Percentiles rank a stretch among this genome's conserved stretches.
phyloP scores from a whole-genome alignment of 2,329 filamentous ascomycete species.

The Beauveria brongniartii region DNA sequence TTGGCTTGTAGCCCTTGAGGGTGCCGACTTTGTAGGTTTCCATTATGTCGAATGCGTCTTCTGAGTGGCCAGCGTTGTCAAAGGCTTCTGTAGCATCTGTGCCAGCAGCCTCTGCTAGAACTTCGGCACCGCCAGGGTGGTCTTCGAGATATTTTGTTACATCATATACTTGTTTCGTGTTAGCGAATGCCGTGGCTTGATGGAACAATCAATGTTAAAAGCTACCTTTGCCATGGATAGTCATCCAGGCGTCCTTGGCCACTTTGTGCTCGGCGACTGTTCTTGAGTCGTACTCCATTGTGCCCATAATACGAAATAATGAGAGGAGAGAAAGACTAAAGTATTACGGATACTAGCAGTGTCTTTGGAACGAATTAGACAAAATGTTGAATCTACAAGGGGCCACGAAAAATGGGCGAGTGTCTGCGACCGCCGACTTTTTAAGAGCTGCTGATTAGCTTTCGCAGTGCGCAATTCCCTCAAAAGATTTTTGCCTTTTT shows the following conservation, averaged over 20 bases:
- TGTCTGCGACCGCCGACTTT: neutral
- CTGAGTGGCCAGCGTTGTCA: constrained; percentile 77
- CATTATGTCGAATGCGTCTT: constrained; percentile 42
- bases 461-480: neutral
- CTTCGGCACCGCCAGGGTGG: constrained; percentile 67
- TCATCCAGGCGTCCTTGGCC: constrained; percentile 43
- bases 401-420: neutral
- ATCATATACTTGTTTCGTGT: constrained; percentile 37
- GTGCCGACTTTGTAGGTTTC: constrained; percentile 28
- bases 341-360: no score
- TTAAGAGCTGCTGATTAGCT: neutral
- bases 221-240: constrained; percentile 45
- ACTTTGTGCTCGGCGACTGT: constrained; percentile 43
- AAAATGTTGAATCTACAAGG: neutral
- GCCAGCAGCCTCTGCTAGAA: constrained; percentile 69
- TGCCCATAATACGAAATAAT: neutral
- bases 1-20: constrained; percentile 23
- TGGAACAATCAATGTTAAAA: rapidly evolving
- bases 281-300: constrained; percentile 22
- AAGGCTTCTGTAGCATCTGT: constrained; percentile 73
- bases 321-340: no score
- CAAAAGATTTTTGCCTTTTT: neutral
- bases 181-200: neutral
- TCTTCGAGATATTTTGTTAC: constrained; percentile 49
- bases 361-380: neutral